Percentiles rank a stretch among this genome's conserved stretches.
Conservation (phyloP, 1,139 yeast species). For the Hansenula lynferdii region DNA sequence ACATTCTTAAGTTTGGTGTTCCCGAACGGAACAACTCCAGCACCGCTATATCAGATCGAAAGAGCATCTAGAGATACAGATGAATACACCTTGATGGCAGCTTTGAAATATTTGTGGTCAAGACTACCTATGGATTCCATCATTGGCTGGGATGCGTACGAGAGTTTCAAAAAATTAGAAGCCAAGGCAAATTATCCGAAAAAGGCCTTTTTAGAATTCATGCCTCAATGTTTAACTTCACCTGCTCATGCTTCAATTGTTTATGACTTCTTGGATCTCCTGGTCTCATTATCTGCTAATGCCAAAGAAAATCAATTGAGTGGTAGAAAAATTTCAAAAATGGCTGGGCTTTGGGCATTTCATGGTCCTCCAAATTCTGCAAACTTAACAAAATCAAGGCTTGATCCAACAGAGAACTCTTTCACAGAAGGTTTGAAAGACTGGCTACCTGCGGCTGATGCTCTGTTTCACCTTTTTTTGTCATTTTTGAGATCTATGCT, state of each 20-base stretch:
- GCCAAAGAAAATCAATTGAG: slow-evolving; percentile 74
- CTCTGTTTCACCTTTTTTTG: slow-evolving; percentile 73
- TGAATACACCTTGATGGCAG: slow-evolving; percentile 65
- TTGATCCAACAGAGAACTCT: slow-evolving; percentile 23
- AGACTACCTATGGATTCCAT: slow-evolving; percentile 75
- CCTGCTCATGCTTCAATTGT: slow-evolving; percentile 89
- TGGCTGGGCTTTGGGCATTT: slow-evolving; percentile 92
- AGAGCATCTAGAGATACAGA: slow-evolving; percentile 43
- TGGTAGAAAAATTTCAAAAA: slow-evolving; percentile 73
- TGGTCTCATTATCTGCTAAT: slow-evolving; percentile 79
- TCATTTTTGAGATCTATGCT: slow-evolving; percentile 79
- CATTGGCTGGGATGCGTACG: slow-evolving; percentile 83
- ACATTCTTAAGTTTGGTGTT: slow-evolving; percentile 47
- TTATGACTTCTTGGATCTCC: slow-evolving; percentile 77
- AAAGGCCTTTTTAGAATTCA: slow-evolving; percentile 67
- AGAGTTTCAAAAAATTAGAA: slow-evolving; percentile 63
- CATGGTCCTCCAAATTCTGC: slow-evolving; percentile 28
- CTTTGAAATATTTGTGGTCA: slow-evolving; percentile 81
- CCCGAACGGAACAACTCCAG: slow-evolving; percentile 38
- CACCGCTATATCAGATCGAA: slow-evolving; percentile 34
- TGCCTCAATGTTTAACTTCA: slow-evolving; percentile 80
- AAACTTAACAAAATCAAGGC: slow-evolving; percentile 11
- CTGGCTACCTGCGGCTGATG: slow-evolving; percentile 83
- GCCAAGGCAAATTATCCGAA: slow-evolving; percentile 60
- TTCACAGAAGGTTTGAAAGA: slow-evolving; percentile 70